Evolutionary conservation across 306 rosid species (phyloP), one percentile per base, ranked within the genome.

Genomic region (Glycine latifolia): DNA sequence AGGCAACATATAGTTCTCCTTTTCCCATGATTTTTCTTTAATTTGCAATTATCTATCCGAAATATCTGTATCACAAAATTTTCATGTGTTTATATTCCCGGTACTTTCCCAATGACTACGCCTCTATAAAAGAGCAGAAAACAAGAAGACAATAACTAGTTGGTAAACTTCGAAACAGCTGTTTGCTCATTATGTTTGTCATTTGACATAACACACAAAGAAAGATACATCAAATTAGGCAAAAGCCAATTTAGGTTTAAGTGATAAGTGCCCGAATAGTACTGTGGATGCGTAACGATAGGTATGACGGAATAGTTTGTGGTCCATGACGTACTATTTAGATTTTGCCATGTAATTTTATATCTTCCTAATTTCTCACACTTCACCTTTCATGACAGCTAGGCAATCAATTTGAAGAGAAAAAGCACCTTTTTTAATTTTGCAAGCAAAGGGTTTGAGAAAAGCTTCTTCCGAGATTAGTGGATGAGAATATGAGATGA

Each of bases 161-260:
- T 67, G 85, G 48, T 71, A 35, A 67, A 62, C 71, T 52, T 80
- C 52, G 79, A 55, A 73, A 82, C 75, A 79, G 71, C 41, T 39
- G 12, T 82, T 81, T 85, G 88, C 53, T 56, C 75, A 54, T 53
- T 79, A 31, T 73, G 84, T 39, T 82, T 88, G 91, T 88, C 93
- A 88, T 89, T 31, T 88, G 11, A 68, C 85, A 73, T 59, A 63
- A 7, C 48, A 79, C 77, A 72, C 77, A 43, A 77, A 71, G 20
- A 76, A 26, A 82, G 72, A 79, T 74, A 80, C 80, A 62, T 85
- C 87, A 71, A 77, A 59, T 90, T 85, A 71, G 82, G 85, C 84
- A 82, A 74, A 14, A 77, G 12, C 88, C 82, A 72, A 61, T 73
- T 75, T 80, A 65, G 16, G 75, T 76, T 74, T 78, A 73, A 39